A percentile compares a stretch with the other conserved stretches of the same genome.
Conservation (phyloP, 1,284 basidiomycete genomes). For the Moniliella sp. region DNA sequence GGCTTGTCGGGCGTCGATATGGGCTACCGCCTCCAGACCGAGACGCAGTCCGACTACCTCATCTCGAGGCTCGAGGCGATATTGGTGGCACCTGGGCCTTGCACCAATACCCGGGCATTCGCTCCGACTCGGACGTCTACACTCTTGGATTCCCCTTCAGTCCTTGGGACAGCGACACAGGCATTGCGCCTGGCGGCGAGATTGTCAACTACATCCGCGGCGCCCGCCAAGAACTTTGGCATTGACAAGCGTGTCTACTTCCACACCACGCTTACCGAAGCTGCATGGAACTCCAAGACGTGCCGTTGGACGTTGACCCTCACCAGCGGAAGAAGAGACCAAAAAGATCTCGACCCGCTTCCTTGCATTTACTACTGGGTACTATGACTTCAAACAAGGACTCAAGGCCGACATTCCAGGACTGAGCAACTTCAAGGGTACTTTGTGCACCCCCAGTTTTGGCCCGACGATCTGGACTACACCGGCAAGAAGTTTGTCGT, state of each 20-base stretch:
- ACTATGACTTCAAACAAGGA: constrained; percentile 22
- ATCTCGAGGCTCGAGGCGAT: constrained; percentile 12
- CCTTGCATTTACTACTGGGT: constrained; percentile 18
- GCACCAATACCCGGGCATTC: constrained; percentile 16
- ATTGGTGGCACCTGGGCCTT: constrained; percentile 26
- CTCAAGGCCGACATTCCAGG: constrained; percentile 23
- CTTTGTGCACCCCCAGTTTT: constrained; percentile 16
- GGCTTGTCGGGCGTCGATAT: constrained; percentile 31
- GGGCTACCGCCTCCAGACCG: constrained; percentile 20
- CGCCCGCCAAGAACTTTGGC: constrained; percentile 16
- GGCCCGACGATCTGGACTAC: constrained; percentile 12
- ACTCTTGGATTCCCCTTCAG: constrained; percentile 12
- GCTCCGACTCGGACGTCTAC: constrained; percentile 7
- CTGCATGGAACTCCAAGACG: constrained; percentile 13
- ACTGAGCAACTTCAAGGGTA: constrained; percentile 17
- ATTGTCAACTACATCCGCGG: constrained; percentile 21
- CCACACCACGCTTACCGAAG: constrained; percentile 9
- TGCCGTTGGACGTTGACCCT: constrained; percentile 14
- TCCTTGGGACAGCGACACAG: constrained; percentile 14
- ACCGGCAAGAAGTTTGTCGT: constrained; percentile 27
- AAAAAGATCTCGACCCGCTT: constrained; percentile 10
- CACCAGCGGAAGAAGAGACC: constrained; percentile 6
- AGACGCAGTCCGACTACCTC: constrained; percentile 9
- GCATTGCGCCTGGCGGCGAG: constrained; percentile 18
- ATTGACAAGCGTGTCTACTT: constrained; percentile 16